A percentile compares a stretch with the other conserved stretches of the same genome.
Conservation (phyloP, 192 early-diverging fungal genomes). For the Coemansia sp. region DNA sequence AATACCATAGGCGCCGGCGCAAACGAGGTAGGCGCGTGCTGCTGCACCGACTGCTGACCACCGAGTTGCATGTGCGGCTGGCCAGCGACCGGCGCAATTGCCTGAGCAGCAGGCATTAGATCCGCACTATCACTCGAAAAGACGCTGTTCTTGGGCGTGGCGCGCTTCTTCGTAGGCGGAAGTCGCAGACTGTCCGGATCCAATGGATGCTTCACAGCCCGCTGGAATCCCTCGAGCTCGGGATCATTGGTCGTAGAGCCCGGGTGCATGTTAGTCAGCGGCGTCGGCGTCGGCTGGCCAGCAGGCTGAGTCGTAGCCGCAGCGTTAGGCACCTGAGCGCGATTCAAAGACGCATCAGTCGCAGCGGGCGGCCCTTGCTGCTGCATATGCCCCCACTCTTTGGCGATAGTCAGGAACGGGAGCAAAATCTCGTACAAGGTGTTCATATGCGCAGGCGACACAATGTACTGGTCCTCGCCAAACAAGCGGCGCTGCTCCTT, state of each 20-base stretch:
- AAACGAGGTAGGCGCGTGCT: constrained; percentile 15
- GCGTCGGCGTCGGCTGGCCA: constrained; percentile 22
- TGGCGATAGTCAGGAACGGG: constrained; percentile 23
- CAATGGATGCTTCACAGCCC: constrained; percentile 55
- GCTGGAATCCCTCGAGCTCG: constrained; percentile 46
- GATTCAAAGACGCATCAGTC: not conserved
- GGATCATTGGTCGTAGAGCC: constrained; percentile 46
- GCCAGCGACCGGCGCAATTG: not conserved
- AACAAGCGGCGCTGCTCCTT: constrained; percentile 47
- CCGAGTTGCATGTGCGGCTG: not conserved
- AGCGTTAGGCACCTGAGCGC: not conserved
- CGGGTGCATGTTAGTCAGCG: constrained; percentile 51
- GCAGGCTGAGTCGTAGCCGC: not conserved
- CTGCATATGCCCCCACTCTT: constrained; percentile 43
- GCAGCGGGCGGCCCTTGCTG: constrained; percentile 14
- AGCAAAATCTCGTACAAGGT: constrained; percentile 14
- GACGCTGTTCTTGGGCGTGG: constrained; percentile 12
- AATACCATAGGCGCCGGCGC: constrained; percentile 41
- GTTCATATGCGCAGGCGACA: constrained; percentile 14
- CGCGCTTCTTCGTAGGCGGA: constrained; percentile 47
- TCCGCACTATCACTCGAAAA: not conserved
- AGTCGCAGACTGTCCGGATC: constrained; percentile 47
- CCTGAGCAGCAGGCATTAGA: not conserved
- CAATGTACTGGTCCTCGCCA: constrained; percentile 37
- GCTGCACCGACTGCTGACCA: constrained; percentile 2